Evolutionary conservation across 169 alveolate genomes (phyloP).

Genomic region (Plasmodium gaboni): DNA sequence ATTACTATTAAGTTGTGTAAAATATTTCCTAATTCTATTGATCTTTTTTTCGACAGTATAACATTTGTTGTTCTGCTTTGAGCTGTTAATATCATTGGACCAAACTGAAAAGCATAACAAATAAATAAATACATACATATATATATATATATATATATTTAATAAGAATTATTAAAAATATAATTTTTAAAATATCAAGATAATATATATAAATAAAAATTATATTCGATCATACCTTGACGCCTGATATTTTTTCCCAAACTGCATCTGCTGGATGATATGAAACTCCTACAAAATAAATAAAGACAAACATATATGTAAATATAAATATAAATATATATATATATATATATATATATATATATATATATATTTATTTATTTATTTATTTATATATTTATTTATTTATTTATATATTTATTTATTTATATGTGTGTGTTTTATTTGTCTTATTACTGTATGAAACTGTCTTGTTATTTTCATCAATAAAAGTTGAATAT

Average conservation of each 20-base stretch:
- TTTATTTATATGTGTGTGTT: not conserved
- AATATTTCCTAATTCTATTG: constrained; percentile 61
- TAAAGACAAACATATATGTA: constrained; percentile 1
- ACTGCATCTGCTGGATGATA: constrained; percentile 69
- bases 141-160: not conserved
- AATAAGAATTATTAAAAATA: not conserved
- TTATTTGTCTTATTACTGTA: constrained; percentile 36
- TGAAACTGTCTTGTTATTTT: constrained; percentile 57
- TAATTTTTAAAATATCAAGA: not conserved
- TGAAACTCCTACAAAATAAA: constrained; percentile 29
- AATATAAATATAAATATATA: not conserved
- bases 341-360: not conserved
- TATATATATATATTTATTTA: no score
- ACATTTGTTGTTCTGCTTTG: constrained; percentile 74
- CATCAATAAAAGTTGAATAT: constrained; percentile 58
- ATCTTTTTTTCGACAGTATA: constrained; percentile 59
- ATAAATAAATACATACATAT: not conserved
- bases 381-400: not conserved
- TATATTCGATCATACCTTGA: constrained; percentile 25
- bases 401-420: not conserved
- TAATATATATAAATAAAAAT: not conserved
- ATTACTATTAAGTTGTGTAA: constrained; percentile 56
- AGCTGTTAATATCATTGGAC: constrained; percentile 68
- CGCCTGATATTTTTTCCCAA: constrained; percentile 69
- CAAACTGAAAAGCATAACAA: constrained; percentile 23